These are phyloP conservation scores for carrot (Daucus carota) DNA, from an alignment of 129 eudicot genomes.

Conservation along the genomic window DH1_v3.0 NC_030381.2:4325001-4325500, in stretches of 20 bases:
- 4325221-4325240: conserved; percentile 67
- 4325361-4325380: neutral
- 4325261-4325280: conserved; percentile 42
- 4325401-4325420: conserved; percentile 1
- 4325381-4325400: too few species aligned
- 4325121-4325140: conserved; percentile 34
- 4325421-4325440: conserved; percentile 6
- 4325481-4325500: too few species aligned
- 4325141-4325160: too few species aligned
- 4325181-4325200: conserved; percentile 49
- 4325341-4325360: neutral
- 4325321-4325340: conserved; percentile 53
- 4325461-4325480: neutral
- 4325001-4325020: too few species aligned
- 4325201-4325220: conserved; percentile 35
- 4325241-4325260: conserved; percentile 80
- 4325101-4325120: conserved; percentile 48
- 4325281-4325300: conserved; percentile 39
- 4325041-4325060: too few species aligned
- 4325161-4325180: conserved; percentile 21
- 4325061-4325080: too few species aligned
- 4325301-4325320: conserved; percentile 75
- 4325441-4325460: too few species aligned
- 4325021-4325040: too few species aligned
- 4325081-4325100: conserved; percentile 52